Base-by-base conservation (phyloP, 139 green algal genomes). In the Edaphochlamys debaryana region DNA sequence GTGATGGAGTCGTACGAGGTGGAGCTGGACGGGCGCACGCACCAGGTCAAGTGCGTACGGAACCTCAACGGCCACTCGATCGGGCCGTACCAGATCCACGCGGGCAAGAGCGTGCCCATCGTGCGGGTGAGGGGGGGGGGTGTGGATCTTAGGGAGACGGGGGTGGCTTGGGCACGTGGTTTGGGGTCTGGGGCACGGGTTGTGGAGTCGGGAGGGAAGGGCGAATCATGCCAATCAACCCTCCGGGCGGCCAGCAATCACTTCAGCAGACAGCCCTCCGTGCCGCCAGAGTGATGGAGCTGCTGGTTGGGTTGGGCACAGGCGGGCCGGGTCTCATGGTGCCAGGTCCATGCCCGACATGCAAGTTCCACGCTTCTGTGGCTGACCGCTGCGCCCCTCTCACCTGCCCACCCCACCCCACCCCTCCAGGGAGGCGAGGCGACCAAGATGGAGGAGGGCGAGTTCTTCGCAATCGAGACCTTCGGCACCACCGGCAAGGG, bases 381-480 rank as follows among this genome's bases (percentile, higher is more conserved):
- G n/a, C n/a, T n/a, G n/a, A n/a, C 45, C 45, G 45, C 45, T 54
- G 45, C 45, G 45, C 45, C 45, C 45, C 45, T 13, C 13, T 9
- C 45, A 20, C 67, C 67, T 40, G 3, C 19, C 22, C 13, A 6
- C 92, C 40, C 95, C 93, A 50, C 92, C 95, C 9, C 96, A 96
- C 94, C 94, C 62, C 90, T 95, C 17, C 96, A 96, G 91, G 95
- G 95, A 4, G 95, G 96, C 0, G 96, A 98, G 86, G 90, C 91
- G 3, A 97, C 94, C 2, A 91, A 91, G 38, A 99, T 99, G 98
- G 98, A 99, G 92, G 98, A 99, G 97, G 97, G 42, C 8, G 98
- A 99, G 92, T 99, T 99, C 87, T 99, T 95, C 76, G 98, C 98
- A 69, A 99, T 99, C 77, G 98, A 99, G 91, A 99, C 98, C 0